Conservation (phyloP, 768 basidiomycete genomes). For the Galerina marginata region DNA sequence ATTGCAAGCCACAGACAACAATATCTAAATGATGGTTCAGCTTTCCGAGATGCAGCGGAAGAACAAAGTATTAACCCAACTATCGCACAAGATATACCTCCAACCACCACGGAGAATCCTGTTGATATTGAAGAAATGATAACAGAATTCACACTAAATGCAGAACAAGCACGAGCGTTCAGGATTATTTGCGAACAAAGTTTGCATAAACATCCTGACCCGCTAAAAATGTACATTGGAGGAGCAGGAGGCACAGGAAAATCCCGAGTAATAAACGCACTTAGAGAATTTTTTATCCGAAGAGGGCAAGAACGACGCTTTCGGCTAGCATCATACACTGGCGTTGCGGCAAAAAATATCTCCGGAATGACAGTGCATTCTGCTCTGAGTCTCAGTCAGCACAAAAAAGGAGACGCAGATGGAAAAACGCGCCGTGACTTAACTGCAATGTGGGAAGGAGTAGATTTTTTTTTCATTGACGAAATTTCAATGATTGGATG, state of each 20-base stretch:
- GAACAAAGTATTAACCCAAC: too few species aligned
- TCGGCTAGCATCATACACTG: constrained; percentile 39
- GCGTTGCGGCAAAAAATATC: constrained; percentile 45
- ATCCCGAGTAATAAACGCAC: constrained; percentile 40
- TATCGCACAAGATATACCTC: too few species aligned
- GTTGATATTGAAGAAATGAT: constrained; percentile 24
- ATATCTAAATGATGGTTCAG: too few species aligned
- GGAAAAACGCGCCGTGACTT: constrained; percentile 14
- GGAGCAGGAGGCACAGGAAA: constrained; percentile 52
- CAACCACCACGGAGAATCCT: too few species aligned
- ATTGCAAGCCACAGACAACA: too few species aligned
- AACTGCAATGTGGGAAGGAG: constrained; percentile 40
- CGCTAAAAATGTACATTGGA: constrained; percentile 39
- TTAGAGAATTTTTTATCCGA: constrained; percentile 35
- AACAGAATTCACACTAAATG: constrained; percentile 35
- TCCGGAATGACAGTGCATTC: constrained; percentile 45
- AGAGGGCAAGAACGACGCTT: constrained; percentile 29
- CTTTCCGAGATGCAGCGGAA: too few species aligned
- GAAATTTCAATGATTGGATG: constrained; percentile 47
- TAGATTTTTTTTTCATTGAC: constrained; percentile 45
- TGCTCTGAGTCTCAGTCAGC: constrained; percentile 27
- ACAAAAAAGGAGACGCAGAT: not conserved
- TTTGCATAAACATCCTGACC: constrained; percentile 15
- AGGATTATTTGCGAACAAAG: constrained; percentile 34
- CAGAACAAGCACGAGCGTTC: constrained; percentile 39